phyloP scores from a whole-genome alignment of 306 rosid species.

The Carpinus fangiana region DNA sequence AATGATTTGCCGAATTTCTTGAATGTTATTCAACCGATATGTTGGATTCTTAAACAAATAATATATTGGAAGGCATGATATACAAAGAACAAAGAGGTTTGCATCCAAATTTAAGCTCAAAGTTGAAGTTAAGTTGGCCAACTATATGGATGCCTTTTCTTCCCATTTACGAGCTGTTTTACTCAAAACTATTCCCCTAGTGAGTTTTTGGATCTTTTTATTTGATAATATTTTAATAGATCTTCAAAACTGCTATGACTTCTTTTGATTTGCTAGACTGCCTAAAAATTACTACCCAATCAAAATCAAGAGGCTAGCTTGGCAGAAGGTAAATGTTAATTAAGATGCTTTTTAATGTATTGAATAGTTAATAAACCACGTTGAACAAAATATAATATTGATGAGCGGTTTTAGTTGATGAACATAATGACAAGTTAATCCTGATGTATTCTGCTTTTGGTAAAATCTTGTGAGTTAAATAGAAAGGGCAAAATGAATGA shows the following conservation, averaged over 20 bases:
- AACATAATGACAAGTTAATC: background rate
- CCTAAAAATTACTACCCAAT: background rate
- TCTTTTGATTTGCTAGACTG: background rate
- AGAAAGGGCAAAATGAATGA: background rate
- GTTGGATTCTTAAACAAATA: background rate
- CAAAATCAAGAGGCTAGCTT: constrained; percentile 1
- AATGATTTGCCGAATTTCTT: background rate
- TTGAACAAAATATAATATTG: background rate
- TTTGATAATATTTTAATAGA: background rate
- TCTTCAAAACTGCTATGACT: background rate
- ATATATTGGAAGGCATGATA: background rate
- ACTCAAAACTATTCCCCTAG: background rate
- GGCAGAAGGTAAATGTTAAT: background rate
- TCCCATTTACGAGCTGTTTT: background rate
- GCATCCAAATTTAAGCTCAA: background rate
- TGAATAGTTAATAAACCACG: background rate
- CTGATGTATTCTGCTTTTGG: background rate
- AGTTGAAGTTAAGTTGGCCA: background rate
- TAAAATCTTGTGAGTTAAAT: background rate
- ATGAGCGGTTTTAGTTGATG: background rate
- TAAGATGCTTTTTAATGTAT: background rate
- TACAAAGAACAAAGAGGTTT: background rate
- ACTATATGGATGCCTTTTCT: background rate
- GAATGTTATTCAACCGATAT: background rate
- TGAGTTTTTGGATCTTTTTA: background rate